Percentiles rank a stretch among this genome's conserved stretches.
These are phyloP conservation scores for Kwoniella shivajii DNA, from an alignment of 1,284 basidiomycete genomes.

Conservation along the genomic window DNA sequence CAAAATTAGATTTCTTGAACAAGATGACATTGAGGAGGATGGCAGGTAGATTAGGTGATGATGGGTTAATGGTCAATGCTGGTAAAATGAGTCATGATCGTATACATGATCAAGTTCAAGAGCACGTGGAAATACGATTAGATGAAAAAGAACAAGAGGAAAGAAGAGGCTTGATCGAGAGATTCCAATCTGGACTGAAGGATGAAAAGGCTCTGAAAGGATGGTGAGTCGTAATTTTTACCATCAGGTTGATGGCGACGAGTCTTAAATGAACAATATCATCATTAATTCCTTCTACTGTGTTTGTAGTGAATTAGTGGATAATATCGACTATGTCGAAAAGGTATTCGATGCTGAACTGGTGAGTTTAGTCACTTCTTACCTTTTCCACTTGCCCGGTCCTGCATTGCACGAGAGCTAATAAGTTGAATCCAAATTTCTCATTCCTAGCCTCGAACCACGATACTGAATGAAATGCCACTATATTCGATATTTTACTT, in stretches of 20 bases:
- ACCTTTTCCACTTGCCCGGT: too few species aligned
- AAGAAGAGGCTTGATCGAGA: conserved; percentile 31
- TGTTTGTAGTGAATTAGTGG: conserved; percentile 32
- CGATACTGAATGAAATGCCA: conserved; percentile 69
- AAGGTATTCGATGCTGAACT: conserved; percentile 51
- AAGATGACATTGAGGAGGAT: conserved; percentile 50
- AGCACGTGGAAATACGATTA: too few species aligned
- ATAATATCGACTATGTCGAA: conserved; percentile 41
- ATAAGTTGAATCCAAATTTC: neutral
- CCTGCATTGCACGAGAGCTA: neutral
- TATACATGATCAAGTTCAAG: too few species aligned
- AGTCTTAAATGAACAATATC: neutral
- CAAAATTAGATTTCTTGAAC: conserved; percentile 52
- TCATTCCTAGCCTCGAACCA: conserved; percentile 66
- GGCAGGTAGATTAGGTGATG: conserved; percentile 38
- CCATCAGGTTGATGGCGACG: neutral
- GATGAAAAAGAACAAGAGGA: conserved; percentile 27
- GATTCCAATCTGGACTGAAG: conserved; percentile 43
- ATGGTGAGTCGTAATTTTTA: conserved; percentile 39
- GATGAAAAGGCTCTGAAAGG: conserved; percentile 33
- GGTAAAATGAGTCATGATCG: conserved; percentile 19
- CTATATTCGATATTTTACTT: conserved; percentile 73
- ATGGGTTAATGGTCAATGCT: conserved; percentile 47
- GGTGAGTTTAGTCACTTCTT: conserved; percentile 31
- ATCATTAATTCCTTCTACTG: neutral